phyloP scores from a whole-genome alignment of 176 grass and related monocot genomes.

The Themeda triandra region DNA sequence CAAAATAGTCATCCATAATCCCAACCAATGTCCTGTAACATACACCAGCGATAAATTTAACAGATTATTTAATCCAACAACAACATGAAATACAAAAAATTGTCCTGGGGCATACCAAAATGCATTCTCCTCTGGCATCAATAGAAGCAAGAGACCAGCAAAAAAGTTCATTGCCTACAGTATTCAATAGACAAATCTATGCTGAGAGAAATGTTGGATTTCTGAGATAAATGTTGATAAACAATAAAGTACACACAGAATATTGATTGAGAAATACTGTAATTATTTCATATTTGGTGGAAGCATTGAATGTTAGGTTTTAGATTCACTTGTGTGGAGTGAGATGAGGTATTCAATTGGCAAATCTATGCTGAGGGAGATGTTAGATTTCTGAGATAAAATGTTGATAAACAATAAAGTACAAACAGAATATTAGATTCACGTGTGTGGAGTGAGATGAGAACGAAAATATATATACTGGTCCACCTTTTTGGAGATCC shows the following conservation, averaged over 20 bases:
- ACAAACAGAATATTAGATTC: conserved; percentile 5
- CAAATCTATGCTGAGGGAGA: conserved; percentile 23
- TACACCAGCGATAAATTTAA: conserved; percentile 35
- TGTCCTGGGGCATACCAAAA: conserved; percentile 68
- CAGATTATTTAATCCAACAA: conserved; percentile 26
- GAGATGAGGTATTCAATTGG: background rate
- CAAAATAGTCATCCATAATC: conserved; percentile 97
- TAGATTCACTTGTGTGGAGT: conserved; percentile 6
- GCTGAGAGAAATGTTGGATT: conserved; percentile 10
- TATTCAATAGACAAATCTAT: conserved; percentile 16
- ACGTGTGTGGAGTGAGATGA: conserved; percentile 2
- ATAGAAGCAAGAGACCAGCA: conserved; percentile 86
- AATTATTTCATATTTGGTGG: background rate
- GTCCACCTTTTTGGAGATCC: background rate
- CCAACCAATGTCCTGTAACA: conserved; percentile 84
- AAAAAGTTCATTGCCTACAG: conserved; percentile 98
- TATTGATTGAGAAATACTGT: conserved; percentile 13
- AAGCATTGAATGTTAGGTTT: background rate
- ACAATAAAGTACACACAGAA: background rate
- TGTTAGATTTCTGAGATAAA: conserved; percentile 5
- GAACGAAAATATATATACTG: background rate
- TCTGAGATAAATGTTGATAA: conserved; percentile 1
- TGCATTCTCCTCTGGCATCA: conserved; percentile 99
- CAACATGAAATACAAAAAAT: conserved; percentile 23
- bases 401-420: background rate